Evolutionary conservation across 441 rosid species (phyloP).

Genomic region (Syzygium syzygioides): DNA sequence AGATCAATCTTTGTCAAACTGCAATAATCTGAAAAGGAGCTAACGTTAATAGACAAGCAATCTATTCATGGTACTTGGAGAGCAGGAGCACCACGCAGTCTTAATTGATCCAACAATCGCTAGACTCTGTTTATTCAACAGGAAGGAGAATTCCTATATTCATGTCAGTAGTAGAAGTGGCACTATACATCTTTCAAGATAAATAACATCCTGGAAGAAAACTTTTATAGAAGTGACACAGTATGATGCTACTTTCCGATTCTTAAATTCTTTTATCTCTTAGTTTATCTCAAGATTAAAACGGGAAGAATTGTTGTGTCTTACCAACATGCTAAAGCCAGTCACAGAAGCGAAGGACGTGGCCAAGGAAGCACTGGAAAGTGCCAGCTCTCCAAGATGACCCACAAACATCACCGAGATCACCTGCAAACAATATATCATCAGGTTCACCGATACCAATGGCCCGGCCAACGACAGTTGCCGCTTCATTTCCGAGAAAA

Average conservation of each 20-base stretch:
- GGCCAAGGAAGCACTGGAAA: slow-evolving; percentile 4
- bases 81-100: neutral
- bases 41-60: neutral
- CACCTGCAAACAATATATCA: neutral
- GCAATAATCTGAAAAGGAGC: neutral
- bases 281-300: neutral
- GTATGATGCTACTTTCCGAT: neutral
- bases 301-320: neutral
- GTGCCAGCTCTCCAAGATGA: neutral
- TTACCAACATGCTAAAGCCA: neutral
- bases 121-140: neutral
- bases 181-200: neutral
- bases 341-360: slow-evolving; percentile 2
- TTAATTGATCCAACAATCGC: neutral
- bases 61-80: neutral
- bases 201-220: neutral
- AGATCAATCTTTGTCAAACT: neutral
- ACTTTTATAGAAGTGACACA: neutral
- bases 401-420: neutral
- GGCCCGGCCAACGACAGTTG: neutral
- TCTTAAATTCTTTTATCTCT: neutral
- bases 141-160: neutral
- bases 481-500: neutral
- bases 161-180: neutral
- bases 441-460: neutral